Evolutionary conservation across 2,329 filamentous ascomycete species (phyloP).

Genomic region (Pseudogymnoascus sp.): DNA sequence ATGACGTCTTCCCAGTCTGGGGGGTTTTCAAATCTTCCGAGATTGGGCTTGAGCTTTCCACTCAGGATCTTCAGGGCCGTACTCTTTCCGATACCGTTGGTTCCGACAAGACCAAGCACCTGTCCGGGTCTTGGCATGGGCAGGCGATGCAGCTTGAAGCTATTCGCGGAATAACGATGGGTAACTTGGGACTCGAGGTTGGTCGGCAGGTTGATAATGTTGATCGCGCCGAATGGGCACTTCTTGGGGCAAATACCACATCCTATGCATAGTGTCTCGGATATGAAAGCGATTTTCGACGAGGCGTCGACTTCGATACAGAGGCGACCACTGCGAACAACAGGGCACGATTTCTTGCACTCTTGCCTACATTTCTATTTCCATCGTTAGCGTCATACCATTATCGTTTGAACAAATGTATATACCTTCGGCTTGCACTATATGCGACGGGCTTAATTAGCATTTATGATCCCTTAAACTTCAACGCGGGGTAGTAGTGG

Average conservation of each 20-base stretch:
- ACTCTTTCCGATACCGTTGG: constrained; percentile 99
- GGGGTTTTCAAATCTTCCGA: constrained; percentile 90
- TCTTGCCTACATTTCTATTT: constrained; percentile 92
- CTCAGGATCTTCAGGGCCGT: constrained; percentile 98
- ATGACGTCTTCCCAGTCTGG: constrained; percentile 99
- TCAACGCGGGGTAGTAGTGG: constrained; percentile 29
- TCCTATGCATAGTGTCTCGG: constrained; percentile 90
- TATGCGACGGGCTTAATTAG: constrained; percentile 34
- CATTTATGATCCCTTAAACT: constrained; percentile 18
- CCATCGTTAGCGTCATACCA: constrained; percentile 26
- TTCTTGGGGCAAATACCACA: constrained; percentile 99
- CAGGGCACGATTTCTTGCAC: constrained; percentile 97
- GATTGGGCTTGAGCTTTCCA: constrained; percentile 95
- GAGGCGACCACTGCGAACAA: constrained; percentile 93
- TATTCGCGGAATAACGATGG: constrained; percentile 98
- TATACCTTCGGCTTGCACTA: constrained; percentile 82
- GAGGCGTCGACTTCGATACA: constrained; percentile 88
- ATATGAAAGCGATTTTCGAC: constrained; percentile 96
- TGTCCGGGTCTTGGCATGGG: constrained; percentile 94
- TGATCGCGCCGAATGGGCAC: constrained; percentile 96
- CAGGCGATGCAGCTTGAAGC: constrained; percentile 96
- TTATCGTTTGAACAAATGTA: background rate
- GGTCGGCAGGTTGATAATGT: constrained; percentile 99
- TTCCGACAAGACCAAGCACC: constrained; percentile 92
- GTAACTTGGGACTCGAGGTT: constrained; percentile 98